Evolutionary conservation across 495 filamentous ascomycete species (phyloP).

Genomic region (Lineolata rhizophorae): DNA sequence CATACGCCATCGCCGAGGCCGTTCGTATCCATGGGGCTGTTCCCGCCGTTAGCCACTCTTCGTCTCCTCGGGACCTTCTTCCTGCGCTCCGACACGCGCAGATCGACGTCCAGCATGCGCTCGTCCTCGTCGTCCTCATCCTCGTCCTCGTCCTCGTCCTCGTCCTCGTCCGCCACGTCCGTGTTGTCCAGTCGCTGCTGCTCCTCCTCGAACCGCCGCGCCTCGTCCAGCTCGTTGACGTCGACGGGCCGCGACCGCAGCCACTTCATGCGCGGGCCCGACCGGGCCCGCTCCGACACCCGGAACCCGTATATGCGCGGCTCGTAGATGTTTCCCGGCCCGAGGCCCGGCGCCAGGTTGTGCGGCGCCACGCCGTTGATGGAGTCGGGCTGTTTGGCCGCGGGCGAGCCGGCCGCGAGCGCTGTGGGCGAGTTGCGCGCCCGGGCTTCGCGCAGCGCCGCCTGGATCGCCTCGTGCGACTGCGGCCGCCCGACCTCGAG

Average conservation of each 20-base stretch:
- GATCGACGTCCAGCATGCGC: conserved; percentile 4
- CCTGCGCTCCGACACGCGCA: conserved; percentile 7
- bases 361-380: conserved; percentile 69
- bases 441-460: conserved; percentile 3
- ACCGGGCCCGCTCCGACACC: conserved; percentile 66
- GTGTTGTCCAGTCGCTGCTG: conserved; percentile 3
- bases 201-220: conserved; percentile 24
- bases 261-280: conserved; percentile 93
- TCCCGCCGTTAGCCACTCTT: conserved; percentile 9
- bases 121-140: conserved; percentile 30
- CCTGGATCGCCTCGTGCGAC: conserved; percentile 7
- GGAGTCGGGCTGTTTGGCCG: conserved; percentile 24
- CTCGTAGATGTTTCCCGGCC: conserved; percentile 67
- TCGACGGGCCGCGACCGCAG: conserved; percentile 64
- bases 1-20: conserved; percentile 3
- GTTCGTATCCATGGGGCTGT: conserved; percentile 18
- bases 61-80: conserved; percentile 11
- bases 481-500: conserved; percentile 37
- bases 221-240: conserved; percentile 65
- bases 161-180: conserved; percentile 13
- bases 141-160: conserved; percentile 19
- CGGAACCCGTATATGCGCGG: conserved; percentile 92
- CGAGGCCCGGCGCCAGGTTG: conserved; percentile 77
- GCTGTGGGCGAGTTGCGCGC: not conserved
- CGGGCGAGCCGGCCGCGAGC: conserved; percentile 9